Conservation (phyloP, 2,329 filamentous ascomycete species). For the Paecilomyces variotii region DNA sequence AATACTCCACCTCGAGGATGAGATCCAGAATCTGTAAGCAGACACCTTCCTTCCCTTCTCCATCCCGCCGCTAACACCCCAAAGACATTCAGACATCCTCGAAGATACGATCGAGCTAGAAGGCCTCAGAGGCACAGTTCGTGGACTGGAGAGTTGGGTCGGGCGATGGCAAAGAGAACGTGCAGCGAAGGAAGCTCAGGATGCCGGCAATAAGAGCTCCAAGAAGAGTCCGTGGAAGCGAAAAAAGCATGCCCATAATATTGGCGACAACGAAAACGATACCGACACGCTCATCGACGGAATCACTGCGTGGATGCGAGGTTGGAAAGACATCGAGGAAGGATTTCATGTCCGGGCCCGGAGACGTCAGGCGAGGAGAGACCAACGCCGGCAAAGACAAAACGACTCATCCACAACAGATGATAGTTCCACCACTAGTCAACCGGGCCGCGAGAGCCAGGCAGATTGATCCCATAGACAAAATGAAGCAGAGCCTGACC, state of each 20-base stretch:
- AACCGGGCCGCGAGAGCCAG: background rate
- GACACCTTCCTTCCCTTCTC: background rate
- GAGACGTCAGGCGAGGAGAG: constrained; percentile 48
- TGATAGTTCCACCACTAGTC: background rate
- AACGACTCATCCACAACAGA: background rate
- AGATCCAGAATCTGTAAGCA: constrained; percentile 50
- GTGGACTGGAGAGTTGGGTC: constrained; percentile 27
- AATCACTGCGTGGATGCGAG: constrained; percentile 35
- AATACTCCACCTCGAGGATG: constrained; percentile 53
- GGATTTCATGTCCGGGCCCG: constrained; percentile 43
- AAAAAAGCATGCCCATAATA: constrained; percentile 4
- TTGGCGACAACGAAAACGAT: constrained; percentile 9
- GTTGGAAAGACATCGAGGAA: constrained; percentile 36
- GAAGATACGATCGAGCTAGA: constrained; percentile 28
- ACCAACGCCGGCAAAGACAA: constrained; percentile 11
- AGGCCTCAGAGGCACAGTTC: constrained; percentile 27
- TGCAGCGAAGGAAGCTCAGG: constrained; percentile 5
- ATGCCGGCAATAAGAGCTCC: background rate
- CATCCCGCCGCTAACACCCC: background rate
- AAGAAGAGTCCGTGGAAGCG: constrained; percentile 12
- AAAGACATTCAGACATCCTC: constrained; percentile 21
- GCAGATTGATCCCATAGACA: background rate
- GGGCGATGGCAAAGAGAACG: constrained; percentile 17
- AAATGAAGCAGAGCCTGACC: background rate
- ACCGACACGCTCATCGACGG: constrained; percentile 28